Evolutionary conservation across 805 yeast genomes (phyloP).

Genomic region (Myxozyma melibiosi): DNA sequence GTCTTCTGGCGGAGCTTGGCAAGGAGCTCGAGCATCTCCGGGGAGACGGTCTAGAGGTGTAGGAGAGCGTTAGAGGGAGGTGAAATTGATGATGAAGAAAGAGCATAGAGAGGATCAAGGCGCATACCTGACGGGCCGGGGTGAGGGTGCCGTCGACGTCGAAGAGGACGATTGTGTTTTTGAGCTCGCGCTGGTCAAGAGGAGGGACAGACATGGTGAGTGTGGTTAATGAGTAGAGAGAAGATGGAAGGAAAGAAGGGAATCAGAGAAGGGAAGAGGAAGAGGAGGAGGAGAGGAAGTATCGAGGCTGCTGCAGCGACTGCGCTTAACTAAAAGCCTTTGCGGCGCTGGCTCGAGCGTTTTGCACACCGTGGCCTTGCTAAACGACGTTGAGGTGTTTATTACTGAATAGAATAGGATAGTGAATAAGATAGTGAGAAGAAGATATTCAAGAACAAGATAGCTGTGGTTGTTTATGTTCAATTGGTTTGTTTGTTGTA

Average conservation of each 20-base stretch:
- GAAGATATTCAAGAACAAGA: no score
- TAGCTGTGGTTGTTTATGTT: no score
- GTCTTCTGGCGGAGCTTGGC: constrained; percentile 82
- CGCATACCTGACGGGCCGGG: constrained; percentile 81
- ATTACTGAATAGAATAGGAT: no score
- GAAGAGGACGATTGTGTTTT: constrained; percentile 82
- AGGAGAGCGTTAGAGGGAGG: no score
- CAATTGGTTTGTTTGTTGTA: no score
- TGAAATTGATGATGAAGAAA: background rate
- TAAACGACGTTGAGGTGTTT: no score
- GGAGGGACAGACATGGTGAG: constrained; percentile 40
- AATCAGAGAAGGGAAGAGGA: background rate
- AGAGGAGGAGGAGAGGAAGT: background rate
- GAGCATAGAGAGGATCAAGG: background rate
- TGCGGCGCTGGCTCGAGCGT: constrained; percentile 3
- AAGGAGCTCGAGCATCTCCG: constrained; percentile 73
- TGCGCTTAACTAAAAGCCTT: background rate
- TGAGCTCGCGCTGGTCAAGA: constrained; percentile 68
- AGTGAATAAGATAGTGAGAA: no score
- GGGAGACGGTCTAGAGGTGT: constrained; percentile 32
- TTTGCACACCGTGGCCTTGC: no score
- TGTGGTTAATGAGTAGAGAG: background rate
- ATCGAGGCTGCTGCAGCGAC: background rate
- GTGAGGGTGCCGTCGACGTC: constrained; percentile 99
- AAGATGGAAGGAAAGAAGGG: background rate